Conservation (phyloP, 163 green algal genomes). For the Chlorella variabilis region DNA sequence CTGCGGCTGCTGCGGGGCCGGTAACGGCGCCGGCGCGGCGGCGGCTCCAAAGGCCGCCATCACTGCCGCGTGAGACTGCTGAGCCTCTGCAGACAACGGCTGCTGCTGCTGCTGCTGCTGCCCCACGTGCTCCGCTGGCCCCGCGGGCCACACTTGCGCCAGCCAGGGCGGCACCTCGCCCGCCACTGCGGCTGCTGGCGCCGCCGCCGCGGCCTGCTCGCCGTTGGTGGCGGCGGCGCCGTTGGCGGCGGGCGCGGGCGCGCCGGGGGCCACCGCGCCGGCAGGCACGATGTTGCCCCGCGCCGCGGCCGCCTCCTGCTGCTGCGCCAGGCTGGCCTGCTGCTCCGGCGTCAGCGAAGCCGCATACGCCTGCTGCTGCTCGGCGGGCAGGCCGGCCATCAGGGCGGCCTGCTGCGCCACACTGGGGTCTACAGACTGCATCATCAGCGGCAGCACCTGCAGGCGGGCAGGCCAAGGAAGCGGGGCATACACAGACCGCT, state of each 20-base stretch:
- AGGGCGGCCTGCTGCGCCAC: neutral
- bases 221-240: neutral
- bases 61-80: neutral
- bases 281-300: neutral
- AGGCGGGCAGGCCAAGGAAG: neutral
- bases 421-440: neutral
- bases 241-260: neutral
- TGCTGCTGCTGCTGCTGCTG: neutral
- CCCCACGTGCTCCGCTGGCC: neutral
- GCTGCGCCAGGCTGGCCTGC: neutral
- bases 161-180: neutral
- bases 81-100: neutral
- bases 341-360: neutral
- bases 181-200: neutral
- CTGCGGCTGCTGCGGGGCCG: neutral
- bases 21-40: neutral
- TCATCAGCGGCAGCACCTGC: constrained; percentile 36
- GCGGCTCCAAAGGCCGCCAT: neutral
- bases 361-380: neutral
- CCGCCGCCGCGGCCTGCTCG: neutral
- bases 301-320: neutral
- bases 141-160: constrained; percentile 2
- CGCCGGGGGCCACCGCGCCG: neutral
- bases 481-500: neutral
- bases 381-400: neutral